These are phyloP conservation scores for Penicillium sp. DNA, from an alignment of 2,329 filamentous ascomycete species.

Conservation along the genomic window DNA sequence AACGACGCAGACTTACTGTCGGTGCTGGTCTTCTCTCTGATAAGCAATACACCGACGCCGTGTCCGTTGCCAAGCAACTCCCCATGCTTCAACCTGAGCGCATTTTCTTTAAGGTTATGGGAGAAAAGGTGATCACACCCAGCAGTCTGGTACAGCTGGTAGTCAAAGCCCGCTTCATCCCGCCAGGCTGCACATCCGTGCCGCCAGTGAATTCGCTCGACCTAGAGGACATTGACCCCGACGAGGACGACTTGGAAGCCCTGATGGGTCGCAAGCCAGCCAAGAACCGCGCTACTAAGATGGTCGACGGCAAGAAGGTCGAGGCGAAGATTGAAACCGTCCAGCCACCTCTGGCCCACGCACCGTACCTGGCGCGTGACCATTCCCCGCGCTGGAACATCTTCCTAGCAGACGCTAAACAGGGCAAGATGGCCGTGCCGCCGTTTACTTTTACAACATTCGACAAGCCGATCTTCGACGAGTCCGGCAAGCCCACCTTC, in stretches of 20 bases:
- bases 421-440: conserved; percentile 92
- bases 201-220: conserved; percentile 74
- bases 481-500: conserved; percentile 81
- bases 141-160: conserved; percentile 91
- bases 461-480: conserved; percentile 80
- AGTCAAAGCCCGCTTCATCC: conserved; percentile 90
- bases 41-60: conserved; percentile 70
- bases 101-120: conserved; percentile 97
- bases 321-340: conserved; percentile 63
- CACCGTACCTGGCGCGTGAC: conserved; percentile 85
- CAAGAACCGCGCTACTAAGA: conserved; percentile 64
- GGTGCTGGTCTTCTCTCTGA: conserved; percentile 68
- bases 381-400: conserved; percentile 90
- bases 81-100: conserved; percentile 81
- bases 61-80: conserved; percentile 76
- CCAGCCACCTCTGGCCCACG: conserved; percentile 80
- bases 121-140: conserved; percentile 88
- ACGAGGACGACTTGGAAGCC: conserved; percentile 86
- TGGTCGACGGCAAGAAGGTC: conserved; percentile 48
- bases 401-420: conserved; percentile 90
- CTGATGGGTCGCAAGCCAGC: conserved; percentile 67
- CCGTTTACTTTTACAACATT: conserved; percentile 94
- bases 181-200: conserved; percentile 73
- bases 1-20: conserved; percentile 69
- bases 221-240: conserved; percentile 85